These are phyloP conservation scores for Beauveria scarabaeidicola DNA, from an alignment of 2,329 filamentous ascomycete species.

Conservation along the genomic window DNA sequence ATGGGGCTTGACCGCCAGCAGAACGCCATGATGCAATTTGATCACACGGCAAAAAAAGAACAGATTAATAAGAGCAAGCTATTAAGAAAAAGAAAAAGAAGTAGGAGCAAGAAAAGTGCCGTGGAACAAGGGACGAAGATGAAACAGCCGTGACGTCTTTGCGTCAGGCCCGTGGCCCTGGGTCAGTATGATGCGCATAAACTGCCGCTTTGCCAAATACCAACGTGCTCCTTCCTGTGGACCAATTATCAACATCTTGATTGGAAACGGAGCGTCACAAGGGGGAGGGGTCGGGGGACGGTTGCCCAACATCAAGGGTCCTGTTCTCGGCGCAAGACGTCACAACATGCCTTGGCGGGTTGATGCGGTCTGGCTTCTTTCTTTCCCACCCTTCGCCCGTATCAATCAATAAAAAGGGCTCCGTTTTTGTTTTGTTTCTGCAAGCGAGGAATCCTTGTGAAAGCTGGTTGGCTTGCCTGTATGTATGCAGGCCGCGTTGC, in stretches of 20 bases:
- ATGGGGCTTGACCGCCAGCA: not conserved
- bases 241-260: not conserved
- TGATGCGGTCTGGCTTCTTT: not conserved
- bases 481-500: not conserved
- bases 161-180: not conserved
- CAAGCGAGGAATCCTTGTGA: not conserved
- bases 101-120: not conserved
- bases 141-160: constrained; percentile 8
- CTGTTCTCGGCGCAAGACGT: not conserved
- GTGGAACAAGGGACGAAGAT: constrained; percentile 2
- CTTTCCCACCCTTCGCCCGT: too few relatives aligned
- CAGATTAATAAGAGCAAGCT: too few relatives aligned
- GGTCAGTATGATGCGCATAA: constrained; percentile 1
- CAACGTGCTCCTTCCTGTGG: not conserved
- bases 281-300: not conserved
- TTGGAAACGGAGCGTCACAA: not conserved
- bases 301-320: not conserved
- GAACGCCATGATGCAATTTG: too few relatives aligned
- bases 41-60: too few relatives aligned
- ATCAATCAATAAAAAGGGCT: too few relatives aligned
- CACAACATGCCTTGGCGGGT: not conserved
- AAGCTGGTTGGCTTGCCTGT: too few relatives aligned
- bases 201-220: not conserved
- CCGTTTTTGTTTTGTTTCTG: not conserved
- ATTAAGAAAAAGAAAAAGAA: not conserved